Conservation (phyloP, 2,329 filamentous ascomycete species). For the Pestalotiopsis sp. region DNA sequence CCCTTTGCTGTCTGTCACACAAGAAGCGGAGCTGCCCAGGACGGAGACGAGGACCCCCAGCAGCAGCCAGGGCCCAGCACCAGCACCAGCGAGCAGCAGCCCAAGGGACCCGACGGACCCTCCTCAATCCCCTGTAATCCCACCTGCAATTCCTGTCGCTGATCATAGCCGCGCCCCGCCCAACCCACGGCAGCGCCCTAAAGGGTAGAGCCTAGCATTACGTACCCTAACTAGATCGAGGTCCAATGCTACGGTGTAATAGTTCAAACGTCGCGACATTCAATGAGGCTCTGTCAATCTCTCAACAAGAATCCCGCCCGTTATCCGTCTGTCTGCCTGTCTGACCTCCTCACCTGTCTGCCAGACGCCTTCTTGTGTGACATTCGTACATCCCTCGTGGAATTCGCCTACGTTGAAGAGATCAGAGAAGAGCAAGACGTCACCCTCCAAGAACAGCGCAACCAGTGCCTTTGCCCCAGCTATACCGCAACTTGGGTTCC, state of each 20-base stretch:
- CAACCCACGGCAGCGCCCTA: not conserved
- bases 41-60: too few relatives aligned
- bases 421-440: not conserved
- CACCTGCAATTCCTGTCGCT: not conserved
- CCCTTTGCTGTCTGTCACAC: not conserved
- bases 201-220: not conserved
- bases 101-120: not conserved
- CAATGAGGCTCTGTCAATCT: not conserved
- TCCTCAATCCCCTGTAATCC: not conserved
- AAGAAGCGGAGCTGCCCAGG: not conserved
- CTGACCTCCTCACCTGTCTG: not conserved
- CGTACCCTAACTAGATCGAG: not conserved
- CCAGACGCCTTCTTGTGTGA: not conserved
- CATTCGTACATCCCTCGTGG: not conserved
- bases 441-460: not conserved
- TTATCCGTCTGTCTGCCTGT: not conserved
- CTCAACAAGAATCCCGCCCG: not conserved
- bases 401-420: not conserved
- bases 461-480: not conserved
- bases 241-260: not conserved
- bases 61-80: too few relatives aligned
- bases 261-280: not conserved
- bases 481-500: not conserved
- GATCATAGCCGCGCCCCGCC: conserved; percentile 3
- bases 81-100: too few relatives aligned